Evolutionary conservation across 768 basidiomycete genomes (phyloP).

Genomic region (Tricholoma terreum): DNA sequence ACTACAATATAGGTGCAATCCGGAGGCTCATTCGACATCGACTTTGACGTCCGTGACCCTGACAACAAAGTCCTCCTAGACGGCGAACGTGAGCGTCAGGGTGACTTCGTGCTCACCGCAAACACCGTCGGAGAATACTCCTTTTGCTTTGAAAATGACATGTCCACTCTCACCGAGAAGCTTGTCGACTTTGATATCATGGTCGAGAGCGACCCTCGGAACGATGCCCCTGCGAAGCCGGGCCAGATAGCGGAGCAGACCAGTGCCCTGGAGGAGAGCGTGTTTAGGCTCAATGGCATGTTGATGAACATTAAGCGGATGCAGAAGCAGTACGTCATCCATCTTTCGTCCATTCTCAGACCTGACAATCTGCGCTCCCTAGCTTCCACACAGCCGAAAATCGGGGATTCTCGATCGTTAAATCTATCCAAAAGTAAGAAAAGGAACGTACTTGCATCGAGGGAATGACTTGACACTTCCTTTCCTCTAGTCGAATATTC

Average conservation of each 20-base stretch:
- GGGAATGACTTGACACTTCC: neutral
- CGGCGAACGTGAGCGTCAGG: constrained; percentile 86
- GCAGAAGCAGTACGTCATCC: constrained; percentile 82
- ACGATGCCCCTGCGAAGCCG: constrained; percentile 84
- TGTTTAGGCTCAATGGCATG: constrained; percentile 86
- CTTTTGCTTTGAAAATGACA: constrained; percentile 99
- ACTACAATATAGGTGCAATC: constrained; percentile 73
- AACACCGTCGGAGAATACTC: constrained; percentile 88
- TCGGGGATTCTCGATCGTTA: constrained; percentile 89
- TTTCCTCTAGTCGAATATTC: constrained; percentile 69
- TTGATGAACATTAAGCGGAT: constrained; percentile 87
- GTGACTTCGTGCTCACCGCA: constrained; percentile 96
- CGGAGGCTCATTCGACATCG: constrained; percentile 94
- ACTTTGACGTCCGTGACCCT: constrained; percentile 91
- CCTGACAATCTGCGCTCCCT: neutral
- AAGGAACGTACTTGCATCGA: neutral
- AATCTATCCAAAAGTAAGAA: constrained; percentile 79
- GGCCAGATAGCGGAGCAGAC: constrained; percentile 92
- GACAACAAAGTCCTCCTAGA: constrained; percentile 84
- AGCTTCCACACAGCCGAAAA: constrained; percentile 96
- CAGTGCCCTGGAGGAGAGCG: constrained; percentile 89
- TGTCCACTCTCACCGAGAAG: constrained; percentile 91
- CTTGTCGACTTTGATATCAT: constrained; percentile 95
- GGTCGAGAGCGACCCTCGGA: constrained; percentile 95
- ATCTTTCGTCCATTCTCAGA: constrained; percentile 4